phyloP scores from a whole-genome alignment of 1,284 basidiomycete species.

The Volvariella volvacea region DNA sequence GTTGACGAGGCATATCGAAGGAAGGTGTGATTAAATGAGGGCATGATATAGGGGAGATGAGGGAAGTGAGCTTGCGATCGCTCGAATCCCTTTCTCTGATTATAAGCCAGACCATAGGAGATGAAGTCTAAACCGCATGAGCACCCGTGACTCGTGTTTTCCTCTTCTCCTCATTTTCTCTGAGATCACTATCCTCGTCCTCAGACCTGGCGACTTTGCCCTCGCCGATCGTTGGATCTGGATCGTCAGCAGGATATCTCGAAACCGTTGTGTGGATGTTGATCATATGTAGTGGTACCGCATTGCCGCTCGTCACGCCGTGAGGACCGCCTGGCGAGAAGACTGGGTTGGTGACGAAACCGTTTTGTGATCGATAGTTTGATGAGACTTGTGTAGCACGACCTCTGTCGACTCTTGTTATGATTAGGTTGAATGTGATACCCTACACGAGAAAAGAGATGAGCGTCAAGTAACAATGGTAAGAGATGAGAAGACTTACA shows the following conservation, averaged over 20 bases:
- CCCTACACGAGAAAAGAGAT: conserved; percentile 15
- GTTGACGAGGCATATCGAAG: too few species aligned
- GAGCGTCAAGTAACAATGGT: conserved; percentile 2
- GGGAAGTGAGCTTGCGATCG: too few species aligned
- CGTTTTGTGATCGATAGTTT: conserved; percentile 9
- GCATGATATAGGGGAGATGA: too few species aligned
- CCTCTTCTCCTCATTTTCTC: too few species aligned
- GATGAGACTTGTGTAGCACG: conserved; percentile 13
- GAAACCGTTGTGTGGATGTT: conserved; percentile 22
- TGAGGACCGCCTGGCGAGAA: neutral
- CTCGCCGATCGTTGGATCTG: neutral
- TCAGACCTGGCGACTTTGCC: too few species aligned
- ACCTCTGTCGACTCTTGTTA: conserved; percentile 24
- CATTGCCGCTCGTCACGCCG: conserved; percentile 2
- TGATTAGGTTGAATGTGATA: conserved; percentile 34
- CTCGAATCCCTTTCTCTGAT: too few species aligned
- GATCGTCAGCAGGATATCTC: conserved; percentile 12
- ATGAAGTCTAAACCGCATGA: too few species aligned
- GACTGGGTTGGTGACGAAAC: conserved; percentile 4
- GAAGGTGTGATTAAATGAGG: too few species aligned
- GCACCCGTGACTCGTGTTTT: too few species aligned
- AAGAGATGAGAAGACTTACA: conserved; percentile 12
- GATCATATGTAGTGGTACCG: conserved; percentile 19
- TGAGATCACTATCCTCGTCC: too few species aligned
- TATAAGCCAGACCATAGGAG: too few species aligned